Evolutionary conservation across 1,284 basidiomycete genomes (phyloP).

Genomic region (Sporisorium exsertum): DNA sequence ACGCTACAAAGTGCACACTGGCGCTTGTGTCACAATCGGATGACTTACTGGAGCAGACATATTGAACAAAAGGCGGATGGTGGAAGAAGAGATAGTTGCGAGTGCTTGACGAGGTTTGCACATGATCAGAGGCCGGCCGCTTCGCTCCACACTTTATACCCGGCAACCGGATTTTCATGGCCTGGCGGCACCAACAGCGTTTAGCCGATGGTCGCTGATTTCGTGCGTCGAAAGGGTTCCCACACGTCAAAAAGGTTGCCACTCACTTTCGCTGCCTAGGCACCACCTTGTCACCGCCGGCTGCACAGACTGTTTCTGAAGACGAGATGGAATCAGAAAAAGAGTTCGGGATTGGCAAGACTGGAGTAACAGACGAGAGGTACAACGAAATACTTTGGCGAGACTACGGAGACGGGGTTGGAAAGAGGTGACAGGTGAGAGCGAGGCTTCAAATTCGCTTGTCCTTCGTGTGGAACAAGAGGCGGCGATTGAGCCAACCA

Average conservation of each 20-base stretch:
- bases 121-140: background rate
- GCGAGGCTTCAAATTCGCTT: too few relatives aligned
- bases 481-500: background rate
- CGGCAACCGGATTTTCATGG: background rate
- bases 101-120: background rate
- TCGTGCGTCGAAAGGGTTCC: background rate
- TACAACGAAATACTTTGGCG: too few relatives aligned
- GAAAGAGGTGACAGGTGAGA: too few relatives aligned
- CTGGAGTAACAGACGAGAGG: too few relatives aligned
- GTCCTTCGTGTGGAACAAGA: background rate
- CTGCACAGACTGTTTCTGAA: background rate
- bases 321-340: too few relatives aligned
- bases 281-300: background rate
- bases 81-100: background rate
- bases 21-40: too few relatives aligned
- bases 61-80: background rate
- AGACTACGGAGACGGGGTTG: too few relatives aligned
- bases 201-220: background rate
- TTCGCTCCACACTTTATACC: background rate
- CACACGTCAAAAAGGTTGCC: constrained; percentile 1
- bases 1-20: too few relatives aligned
- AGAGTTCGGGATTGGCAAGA: too few relatives aligned
- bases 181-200: background rate
- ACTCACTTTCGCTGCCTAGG: background rate
- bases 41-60: constrained; percentile 18